A percentile compares a stretch with the other conserved stretches of the same genome.
phyloP scores from a whole-genome alignment of 148 eudicot genomes.

The Pouteria glomerata region DNA sequence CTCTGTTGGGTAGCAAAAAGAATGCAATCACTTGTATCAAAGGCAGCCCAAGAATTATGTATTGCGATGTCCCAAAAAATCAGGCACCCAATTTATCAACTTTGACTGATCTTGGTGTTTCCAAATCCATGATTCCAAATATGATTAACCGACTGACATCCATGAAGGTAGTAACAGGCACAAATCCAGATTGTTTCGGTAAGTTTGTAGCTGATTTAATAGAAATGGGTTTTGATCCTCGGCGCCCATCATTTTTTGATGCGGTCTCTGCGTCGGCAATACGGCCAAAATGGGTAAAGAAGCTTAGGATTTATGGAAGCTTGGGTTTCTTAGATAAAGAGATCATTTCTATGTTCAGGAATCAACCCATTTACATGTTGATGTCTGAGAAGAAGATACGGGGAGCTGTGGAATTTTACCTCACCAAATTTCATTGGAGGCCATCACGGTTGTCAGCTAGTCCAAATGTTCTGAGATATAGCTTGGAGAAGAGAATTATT shows the following conservation, averaged over 20 bases:
- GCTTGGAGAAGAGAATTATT: background rate
- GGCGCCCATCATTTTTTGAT: background rate
- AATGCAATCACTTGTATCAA: background rate
- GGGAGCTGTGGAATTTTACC: background rate
- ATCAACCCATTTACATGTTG: background rate
- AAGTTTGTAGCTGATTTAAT: background rate
- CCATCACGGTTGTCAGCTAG: background rate
- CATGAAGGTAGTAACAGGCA: background rate
- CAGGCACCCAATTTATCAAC: background rate
- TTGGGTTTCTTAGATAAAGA: background rate
- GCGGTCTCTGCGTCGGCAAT: background rate
- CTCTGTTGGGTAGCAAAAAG: background rate
- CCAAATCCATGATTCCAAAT: background rate
- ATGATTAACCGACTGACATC: background rate
- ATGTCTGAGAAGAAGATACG: background rate
- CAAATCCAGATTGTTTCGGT: background rate
- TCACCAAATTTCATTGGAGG: background rate
- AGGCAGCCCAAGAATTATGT: background rate
- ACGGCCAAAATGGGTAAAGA: background rate
- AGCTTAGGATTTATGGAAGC: background rate
- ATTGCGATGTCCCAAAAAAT: background rate
- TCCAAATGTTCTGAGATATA: background rate
- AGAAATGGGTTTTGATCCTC: background rate
- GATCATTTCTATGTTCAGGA: slow-evolving; percentile 1
- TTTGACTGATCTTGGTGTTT: background rate